These are phyloP conservation scores for Theobroma grandiflorum DNA, from an alignment of 441 rosid genomes.

Conservation along the genomic window DNA sequence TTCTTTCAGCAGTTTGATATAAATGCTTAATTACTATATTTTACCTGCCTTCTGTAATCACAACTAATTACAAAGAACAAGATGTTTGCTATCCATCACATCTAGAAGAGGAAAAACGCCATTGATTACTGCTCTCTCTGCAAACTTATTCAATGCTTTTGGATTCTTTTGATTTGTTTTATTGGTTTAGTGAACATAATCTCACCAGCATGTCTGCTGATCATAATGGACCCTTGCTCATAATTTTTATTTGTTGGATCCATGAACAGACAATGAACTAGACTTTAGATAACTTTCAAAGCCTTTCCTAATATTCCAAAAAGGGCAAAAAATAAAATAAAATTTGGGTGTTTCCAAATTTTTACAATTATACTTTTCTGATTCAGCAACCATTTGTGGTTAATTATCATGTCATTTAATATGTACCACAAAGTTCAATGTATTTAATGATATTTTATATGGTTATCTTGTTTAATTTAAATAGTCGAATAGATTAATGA, in stretches of 20 bases:
- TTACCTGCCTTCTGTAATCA: not conserved
- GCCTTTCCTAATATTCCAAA: not conserved
- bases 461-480: no score
- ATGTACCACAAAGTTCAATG: no score
- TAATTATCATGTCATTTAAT: no score
- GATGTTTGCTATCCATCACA: not conserved
- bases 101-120: not conserved
- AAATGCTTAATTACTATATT: not conserved
- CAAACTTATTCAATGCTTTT: not conserved
- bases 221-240: not conserved
- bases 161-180: slow-evolving; percentile 13
- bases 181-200: not conserved
- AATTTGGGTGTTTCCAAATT: no score
- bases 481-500: no score
- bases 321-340: no score
- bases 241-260: not conserved
- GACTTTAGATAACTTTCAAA: not conserved
- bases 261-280: not conserved
- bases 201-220: not conserved
- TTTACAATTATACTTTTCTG: not conserved
- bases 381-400: not conserved
- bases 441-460: no score
- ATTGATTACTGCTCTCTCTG: not conserved
- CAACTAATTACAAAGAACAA: not conserved
- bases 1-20: not conserved